Conservation (phyloP, 2,329 filamentous ascomycete species). For the Hypoxylon sp. region DNA sequence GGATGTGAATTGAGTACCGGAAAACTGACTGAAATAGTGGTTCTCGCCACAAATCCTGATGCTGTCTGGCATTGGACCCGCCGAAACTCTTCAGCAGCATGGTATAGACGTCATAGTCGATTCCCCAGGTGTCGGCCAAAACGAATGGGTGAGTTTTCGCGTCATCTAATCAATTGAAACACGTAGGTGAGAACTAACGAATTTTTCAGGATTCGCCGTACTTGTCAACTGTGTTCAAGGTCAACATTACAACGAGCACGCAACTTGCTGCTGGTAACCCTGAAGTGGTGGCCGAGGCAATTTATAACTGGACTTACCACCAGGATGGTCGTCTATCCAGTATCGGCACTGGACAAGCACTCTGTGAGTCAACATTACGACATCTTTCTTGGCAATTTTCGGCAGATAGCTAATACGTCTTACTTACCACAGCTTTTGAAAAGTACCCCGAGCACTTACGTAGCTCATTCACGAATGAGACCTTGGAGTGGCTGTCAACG, state of each 20-base stretch:
- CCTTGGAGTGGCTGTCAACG: background rate
- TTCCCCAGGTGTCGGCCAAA: slow-evolving; percentile 55
- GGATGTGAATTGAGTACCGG: background rate
- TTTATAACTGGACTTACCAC: slow-evolving; percentile 4
- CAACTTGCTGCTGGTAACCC: slow-evolving; percentile 16
- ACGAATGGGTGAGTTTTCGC: slow-evolving; percentile 42
- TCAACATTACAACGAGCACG: slow-evolving; percentile 1
- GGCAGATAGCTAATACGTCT: background rate
- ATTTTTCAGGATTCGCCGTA: background rate
- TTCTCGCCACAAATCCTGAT: slow-evolving; percentile 54
- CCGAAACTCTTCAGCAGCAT: slow-evolving; percentile 45
- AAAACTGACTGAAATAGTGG: slow-evolving; percentile 24
- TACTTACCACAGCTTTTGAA: slow-evolving; percentile 3
- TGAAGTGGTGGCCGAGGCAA: slow-evolving; percentile 9
- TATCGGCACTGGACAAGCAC: slow-evolving; percentile 4
- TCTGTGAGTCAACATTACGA: background rate
- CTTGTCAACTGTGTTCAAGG: background rate
- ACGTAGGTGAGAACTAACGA: slow-evolving; percentile 4
- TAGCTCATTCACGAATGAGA: background rate
- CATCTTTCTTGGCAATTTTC: background rate
- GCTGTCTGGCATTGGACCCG: slow-evolving; percentile 54
- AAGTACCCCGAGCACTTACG: background rate
- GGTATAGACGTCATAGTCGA: slow-evolving; percentile 51
- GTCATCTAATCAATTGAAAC: slow-evolving; percentile 26
- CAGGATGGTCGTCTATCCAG: slow-evolving; percentile 1